Conservation (phyloP, 441 rosid species). For the Viola pubescens region DNA sequence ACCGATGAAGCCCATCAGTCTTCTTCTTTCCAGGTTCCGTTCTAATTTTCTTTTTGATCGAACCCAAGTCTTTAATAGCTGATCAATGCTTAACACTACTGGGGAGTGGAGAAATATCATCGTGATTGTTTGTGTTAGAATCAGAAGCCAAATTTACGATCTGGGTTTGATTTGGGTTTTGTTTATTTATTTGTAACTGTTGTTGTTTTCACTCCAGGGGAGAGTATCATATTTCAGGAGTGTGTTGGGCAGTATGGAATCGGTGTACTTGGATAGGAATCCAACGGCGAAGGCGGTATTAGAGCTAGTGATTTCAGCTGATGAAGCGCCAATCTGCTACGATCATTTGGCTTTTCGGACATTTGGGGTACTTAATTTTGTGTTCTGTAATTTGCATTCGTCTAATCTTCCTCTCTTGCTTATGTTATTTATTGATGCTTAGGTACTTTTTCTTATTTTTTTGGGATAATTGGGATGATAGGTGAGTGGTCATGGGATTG, state of each 20-base stretch:
- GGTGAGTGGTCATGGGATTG: conserved; percentile 76
- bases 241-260: conserved; percentile 60
- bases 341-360: conserved; percentile 94
- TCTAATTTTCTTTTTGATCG: neutral
- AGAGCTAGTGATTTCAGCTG: conserved; percentile 55
- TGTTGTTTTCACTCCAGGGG: conserved; percentile 25
- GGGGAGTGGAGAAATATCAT: no score
- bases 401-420: neutral
- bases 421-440: conserved; percentile 3
- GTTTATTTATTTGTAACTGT: neutral
- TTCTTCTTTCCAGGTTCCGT: conserved; percentile 25
- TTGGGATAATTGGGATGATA: conserved; percentile 11
- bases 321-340: conserved; percentile 50
- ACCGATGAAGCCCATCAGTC: conserved; percentile 5
- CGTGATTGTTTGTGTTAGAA: neutral
- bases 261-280: conserved; percentile 61
- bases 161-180: neutral
- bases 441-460: neutral
- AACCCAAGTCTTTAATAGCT: no score
- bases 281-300: conserved; percentile 71
- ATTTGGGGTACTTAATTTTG: conserved; percentile 48
- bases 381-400: neutral
- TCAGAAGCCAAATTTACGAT: neutral
- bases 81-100: no score
- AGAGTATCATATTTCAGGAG: conserved; percentile 62